Base-by-base conservation (phyloP, 352 stramenopile genomes). In the Phytopythium boreale region DNA sequence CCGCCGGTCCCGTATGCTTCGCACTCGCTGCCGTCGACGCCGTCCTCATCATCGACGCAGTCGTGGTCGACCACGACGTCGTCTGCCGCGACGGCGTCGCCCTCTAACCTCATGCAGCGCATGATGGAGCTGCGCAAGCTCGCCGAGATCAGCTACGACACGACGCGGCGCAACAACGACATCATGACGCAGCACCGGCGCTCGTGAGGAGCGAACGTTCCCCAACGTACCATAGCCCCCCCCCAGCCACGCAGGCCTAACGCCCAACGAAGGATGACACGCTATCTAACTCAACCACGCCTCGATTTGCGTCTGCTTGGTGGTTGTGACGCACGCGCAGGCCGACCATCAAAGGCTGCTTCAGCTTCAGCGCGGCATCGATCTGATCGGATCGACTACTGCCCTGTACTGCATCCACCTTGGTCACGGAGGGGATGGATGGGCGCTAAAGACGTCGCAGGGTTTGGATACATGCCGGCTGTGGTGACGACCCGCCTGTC, bases 141-240 rank as follows among this genome's bases (percentile, higher is more conserved):
- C 37, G 66, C 66, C 27, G 66, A 74, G 51, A 68, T 61, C 43
- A 76, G 61, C 39, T 76, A 76, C 62, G 64, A 76, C 62, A 71
- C 70, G 34, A 71, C 67, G 12, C 66, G 67, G 56, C 66, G 66
- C 47, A 74, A 73, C 49, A 56, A 41, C n/a, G 52, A 50, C 6
- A 65, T 58, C 34, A 46, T 71, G 31, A 61, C 62, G n/a, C 66
- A 73, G 60, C 68, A 75, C 43, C 59, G 66, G 47, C 50, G 50
- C 12, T n/a, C 49, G 15, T 20, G 26, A 29, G 24, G n/a, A n/a
- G n/a, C n/a, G n/a, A n/a, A n/a, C n/a, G n/a, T n/a, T 6, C 22
- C 9, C 47, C 20, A 55, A 19, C 26, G 50, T 56, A 56, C 31
- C 50, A 31, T 36, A 56, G 29, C 7, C 26, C 24, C 34, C 27